These are phyloP conservation scores for Psilocybe cubensis DNA, from an alignment of 768 basidiomycete genomes.

Conservation along the genomic window DNA sequence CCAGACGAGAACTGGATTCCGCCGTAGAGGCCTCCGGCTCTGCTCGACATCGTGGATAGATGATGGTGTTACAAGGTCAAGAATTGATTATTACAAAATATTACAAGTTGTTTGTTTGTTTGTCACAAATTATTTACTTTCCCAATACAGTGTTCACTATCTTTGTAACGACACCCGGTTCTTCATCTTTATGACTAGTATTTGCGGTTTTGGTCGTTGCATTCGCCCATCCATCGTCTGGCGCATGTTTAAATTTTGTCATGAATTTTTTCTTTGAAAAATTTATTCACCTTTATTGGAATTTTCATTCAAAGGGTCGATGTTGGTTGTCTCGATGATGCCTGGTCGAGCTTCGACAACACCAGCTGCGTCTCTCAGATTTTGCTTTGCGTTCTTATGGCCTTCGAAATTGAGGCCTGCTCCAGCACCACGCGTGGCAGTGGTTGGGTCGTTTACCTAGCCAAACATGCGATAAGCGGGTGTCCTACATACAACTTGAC, in stretches of 20 bases:
- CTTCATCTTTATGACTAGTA: neutral
- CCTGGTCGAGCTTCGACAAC: constrained; percentile 57
- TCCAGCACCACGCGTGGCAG: constrained; percentile 41
- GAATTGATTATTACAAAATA: constrained; percentile 2
- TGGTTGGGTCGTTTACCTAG: constrained; percentile 46
- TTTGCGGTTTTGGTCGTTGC: neutral
- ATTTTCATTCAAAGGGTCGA: constrained; percentile 53
- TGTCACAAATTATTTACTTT: constrained; percentile 3
- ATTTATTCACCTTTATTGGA: constrained; percentile 2
- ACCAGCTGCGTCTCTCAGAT: constrained; percentile 45
- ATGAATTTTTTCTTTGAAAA: neutral
- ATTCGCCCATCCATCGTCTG: constrained; percentile 11
- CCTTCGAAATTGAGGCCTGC: constrained; percentile 42
- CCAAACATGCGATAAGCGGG: neutral
- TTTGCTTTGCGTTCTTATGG: constrained; percentile 39
- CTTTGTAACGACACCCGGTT: neutral
- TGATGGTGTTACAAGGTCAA: constrained; percentile 17
- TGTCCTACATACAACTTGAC: neutral
- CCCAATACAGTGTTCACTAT: neutral
- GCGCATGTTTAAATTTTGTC: neutral
- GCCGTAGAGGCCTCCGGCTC: constrained; percentile 85
- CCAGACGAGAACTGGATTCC: constrained; percentile 84
- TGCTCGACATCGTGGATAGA: constrained; percentile 63
- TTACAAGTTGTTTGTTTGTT: constrained; percentile 8
- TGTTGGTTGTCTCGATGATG: constrained; percentile 57